Conservation (phyloP, 2,329 filamentous ascomycete genomes). For the Fusarium temperatum region DNA sequence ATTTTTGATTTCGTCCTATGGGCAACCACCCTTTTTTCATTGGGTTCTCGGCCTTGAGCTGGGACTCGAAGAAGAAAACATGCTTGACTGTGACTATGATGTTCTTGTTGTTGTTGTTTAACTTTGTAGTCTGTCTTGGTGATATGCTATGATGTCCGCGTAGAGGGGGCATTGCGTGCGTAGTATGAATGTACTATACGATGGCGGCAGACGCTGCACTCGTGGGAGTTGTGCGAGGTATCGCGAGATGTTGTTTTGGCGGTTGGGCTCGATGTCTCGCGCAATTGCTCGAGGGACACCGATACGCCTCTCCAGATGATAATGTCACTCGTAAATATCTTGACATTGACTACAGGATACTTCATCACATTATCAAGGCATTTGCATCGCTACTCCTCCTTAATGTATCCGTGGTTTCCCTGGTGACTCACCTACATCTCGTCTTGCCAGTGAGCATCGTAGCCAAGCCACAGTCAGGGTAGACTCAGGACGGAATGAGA, state of each 20-base stretch:
- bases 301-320: not conserved
- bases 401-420: rapidly evolving
- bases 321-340: not conserved
- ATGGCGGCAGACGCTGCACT: rapidly evolving
- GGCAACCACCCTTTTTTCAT: constrained; percentile 24
- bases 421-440: not conserved
- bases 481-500: not conserved
- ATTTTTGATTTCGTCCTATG: constrained; percentile 20
- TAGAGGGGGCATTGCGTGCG: not conserved
- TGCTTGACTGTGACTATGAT: not conserved
- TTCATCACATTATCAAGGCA: rapidly evolving
- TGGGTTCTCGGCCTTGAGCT: constrained; percentile 19
- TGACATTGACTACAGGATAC: rapidly evolving
- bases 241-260: not conserved
- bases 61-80: constrained; percentile 34
- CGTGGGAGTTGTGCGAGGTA: rapidly evolving
- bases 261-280: not conserved
- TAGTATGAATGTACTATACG: no score
- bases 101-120: not conserved
- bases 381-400: rapidly evolving
- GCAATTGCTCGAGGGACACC: not conserved
- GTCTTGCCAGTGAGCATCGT: not conserved
- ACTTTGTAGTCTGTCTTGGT: not conserved
- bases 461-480: not conserved
- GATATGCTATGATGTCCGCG: not conserved